Evolutionary conservation across 1,284 basidiomycete species (phyloP).

Genomic region (Ustilago lituana): DNA sequence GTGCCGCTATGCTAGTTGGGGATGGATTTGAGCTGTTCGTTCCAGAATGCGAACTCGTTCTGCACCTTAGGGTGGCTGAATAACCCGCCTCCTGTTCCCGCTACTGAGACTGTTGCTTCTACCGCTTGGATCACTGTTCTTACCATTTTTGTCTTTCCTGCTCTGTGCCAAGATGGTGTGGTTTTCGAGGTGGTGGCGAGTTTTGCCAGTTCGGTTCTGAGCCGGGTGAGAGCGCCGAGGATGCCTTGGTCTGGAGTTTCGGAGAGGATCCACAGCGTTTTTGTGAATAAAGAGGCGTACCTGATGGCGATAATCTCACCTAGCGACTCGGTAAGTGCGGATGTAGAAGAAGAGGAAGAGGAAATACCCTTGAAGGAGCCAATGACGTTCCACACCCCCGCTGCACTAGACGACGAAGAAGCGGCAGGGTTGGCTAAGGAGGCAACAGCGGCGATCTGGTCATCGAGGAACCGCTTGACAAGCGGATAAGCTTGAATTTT

Average conservation of each 20-base stretch:
- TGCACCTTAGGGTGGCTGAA: constrained; percentile 22
- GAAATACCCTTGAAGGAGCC: constrained; percentile 2
- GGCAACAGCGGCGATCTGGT: constrained; percentile 46
- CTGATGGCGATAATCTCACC: constrained; percentile 12
- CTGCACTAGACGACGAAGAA: not conserved
- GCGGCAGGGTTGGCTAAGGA: constrained; percentile 10
- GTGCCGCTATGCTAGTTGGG: not conserved
- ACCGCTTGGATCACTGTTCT: not conserved
- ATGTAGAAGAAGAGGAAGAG: not conserved
- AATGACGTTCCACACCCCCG: constrained; percentile 7
- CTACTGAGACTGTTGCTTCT: not conserved
- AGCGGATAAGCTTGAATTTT: constrained; percentile 56
- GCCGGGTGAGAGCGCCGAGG: constrained; percentile 8
- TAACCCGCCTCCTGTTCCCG: not conserved
- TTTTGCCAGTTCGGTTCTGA: constrained; percentile 17
- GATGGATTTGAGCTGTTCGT: constrained; percentile 4
- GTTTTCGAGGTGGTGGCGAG: not conserved
- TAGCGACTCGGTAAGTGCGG: not conserved
- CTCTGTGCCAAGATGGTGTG: not conserved
- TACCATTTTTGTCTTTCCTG: not conserved
- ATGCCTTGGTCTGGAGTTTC: constrained; percentile 17
- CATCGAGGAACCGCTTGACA: constrained; percentile 51
- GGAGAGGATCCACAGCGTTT: constrained; percentile 19
- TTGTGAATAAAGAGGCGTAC: constrained; percentile 35
- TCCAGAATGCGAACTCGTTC: constrained; percentile 47